These are phyloP conservation scores for Deinandra increscens DNA, from an alignment of 129 eudicot species.

Conservation along the genomic window DNA sequence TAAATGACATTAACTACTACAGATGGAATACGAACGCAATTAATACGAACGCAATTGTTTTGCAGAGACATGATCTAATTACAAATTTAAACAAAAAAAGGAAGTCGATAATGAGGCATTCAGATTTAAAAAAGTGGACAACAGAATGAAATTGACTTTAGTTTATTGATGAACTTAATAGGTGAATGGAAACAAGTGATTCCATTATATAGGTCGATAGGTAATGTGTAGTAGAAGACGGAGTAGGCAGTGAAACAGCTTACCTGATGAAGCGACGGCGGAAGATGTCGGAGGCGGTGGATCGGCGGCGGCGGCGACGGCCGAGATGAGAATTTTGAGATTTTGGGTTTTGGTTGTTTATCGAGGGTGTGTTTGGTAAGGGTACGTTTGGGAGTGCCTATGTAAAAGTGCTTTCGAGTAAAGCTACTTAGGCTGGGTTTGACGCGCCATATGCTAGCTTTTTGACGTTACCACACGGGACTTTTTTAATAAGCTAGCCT, in stretches of 20 bases:
- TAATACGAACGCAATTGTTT: not conserved
- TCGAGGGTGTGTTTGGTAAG: too few relatives aligned
- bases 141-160: not conserved
- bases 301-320: not conserved
- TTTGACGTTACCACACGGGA: too few relatives aligned
- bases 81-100: not conserved
- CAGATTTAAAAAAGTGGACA: not conserved
- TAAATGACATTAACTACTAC: not conserved
- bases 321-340: not conserved
- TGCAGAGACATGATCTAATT: not conserved
- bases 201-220: not conserved
- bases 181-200: too few relatives aligned
- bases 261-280: constrained; percentile 6
- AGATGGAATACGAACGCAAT: not conserved
- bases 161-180: not conserved
- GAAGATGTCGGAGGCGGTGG: not conserved
- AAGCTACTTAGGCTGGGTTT: too few relatives aligned
- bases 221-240: not conserved
- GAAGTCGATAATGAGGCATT: not conserved
- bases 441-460: too few relatives aligned
- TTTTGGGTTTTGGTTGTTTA: not conserved
- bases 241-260: not conserved
- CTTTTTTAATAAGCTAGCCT: too few relatives aligned
- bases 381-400: too few relatives aligned
- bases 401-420: too few relatives aligned